Conservation (phyloP, 2,329 filamentous ascomycete species). For the Fusarium sp. region DNA sequence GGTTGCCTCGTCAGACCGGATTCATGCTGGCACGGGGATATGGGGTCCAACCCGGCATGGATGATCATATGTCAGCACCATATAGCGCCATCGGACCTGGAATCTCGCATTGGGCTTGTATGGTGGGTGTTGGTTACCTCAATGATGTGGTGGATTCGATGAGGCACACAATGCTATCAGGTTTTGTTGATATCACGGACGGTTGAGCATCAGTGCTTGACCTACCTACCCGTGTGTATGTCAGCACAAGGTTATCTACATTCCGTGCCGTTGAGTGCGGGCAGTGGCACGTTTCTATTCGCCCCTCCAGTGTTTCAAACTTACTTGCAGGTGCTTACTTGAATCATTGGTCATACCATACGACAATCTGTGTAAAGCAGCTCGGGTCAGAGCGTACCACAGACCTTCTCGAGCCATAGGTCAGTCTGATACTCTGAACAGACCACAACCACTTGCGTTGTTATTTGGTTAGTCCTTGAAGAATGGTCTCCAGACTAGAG, state of each 20-base stretch:
- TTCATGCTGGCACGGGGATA: neutral
- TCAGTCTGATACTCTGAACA: neutral
- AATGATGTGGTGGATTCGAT: neutral
- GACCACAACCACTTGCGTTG: neutral
- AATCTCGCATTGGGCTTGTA: neutral
- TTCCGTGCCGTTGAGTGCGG: neutral
- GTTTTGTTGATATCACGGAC: neutral
- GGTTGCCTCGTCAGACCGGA: neutral
- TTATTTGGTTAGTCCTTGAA: neutral
- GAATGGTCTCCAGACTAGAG: neutral
- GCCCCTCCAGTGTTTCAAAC: neutral
- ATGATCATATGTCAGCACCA: conserved; percentile 24
- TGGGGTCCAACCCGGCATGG: neutral
- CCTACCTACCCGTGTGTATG: neutral
- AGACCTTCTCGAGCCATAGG: neutral
- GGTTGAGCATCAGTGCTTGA: neutral
- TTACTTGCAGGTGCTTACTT: neutral
- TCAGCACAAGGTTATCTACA: neutral
- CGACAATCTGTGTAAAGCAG: neutral
- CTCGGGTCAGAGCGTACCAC: neutral
- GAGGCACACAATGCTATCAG: neutral
- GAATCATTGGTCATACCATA: neutral
- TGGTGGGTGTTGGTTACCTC: neutral
- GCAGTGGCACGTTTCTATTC: neutral
- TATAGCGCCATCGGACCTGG: conserved; percentile 6